These are phyloP conservation scores for Trypanosoma brucei DNA, from an alignment of 208 protist genomes.

Conservation along the genomic window DNA sequence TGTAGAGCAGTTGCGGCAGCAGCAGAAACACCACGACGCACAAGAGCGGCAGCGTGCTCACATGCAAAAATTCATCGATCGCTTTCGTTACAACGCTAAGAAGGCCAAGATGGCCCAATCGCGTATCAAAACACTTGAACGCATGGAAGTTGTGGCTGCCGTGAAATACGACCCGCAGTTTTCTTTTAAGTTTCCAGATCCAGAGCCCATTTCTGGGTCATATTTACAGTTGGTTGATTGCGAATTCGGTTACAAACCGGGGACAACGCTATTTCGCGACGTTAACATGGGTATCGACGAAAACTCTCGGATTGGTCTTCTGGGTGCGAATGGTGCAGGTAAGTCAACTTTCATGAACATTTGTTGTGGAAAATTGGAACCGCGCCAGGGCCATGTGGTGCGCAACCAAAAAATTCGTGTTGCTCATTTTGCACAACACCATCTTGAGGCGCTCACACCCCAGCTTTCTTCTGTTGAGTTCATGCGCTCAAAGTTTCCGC, in stretches of 20 bases:
- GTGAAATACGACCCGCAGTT: slow-evolving; percentile 88
- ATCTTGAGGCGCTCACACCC: slow-evolving; percentile 89
- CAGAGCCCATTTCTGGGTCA: slow-evolving; percentile 70
- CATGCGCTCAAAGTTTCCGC: slow-evolving; percentile 79
- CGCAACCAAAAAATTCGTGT: slow-evolving; percentile 85
- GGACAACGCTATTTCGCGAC: slow-evolving; percentile 81
- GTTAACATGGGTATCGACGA: slow-evolving; percentile 91
- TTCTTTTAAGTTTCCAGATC: slow-evolving; percentile 88
- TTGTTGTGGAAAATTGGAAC: slow-evolving; percentile 78
- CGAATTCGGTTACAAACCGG: slow-evolving; percentile 91
- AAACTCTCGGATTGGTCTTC: slow-evolving; percentile 84
- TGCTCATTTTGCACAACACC: slow-evolving; percentile 92
- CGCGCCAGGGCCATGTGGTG: slow-evolving; percentile 72
- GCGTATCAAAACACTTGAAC: slow-evolving; percentile 91
- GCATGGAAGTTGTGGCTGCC: slow-evolving; percentile 85
- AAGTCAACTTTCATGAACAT: slow-evolving; percentile 96
- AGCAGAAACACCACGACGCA: slow-evolving; percentile 84
- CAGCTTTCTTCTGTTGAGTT: slow-evolving; percentile 90
- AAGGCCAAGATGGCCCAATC: slow-evolving; percentile 93
- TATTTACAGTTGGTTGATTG: slow-evolving; percentile 87
- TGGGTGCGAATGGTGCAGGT: slow-evolving; percentile 90
- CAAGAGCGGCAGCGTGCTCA: slow-evolving; percentile 88
- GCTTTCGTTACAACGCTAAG: slow-evolving; percentile 89
- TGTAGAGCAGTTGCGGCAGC: slow-evolving; percentile 84
- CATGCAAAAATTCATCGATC: slow-evolving; percentile 94